Conservation (phyloP, 1,139 yeast species). For the Blastobotrys capitulatus region DNA sequence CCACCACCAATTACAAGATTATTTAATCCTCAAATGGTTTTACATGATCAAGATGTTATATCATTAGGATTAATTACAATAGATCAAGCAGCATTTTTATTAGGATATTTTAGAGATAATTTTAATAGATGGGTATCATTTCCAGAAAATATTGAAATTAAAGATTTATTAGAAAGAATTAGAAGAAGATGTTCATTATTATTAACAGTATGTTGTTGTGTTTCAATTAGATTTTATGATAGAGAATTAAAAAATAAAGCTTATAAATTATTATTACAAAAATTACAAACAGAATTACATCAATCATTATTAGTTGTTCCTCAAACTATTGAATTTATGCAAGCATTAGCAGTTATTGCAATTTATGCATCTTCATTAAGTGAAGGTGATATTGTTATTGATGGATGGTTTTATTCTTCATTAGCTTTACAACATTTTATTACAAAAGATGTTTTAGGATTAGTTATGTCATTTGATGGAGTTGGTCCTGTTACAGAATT, state of each 20-base stretch:
- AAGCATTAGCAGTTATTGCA: slow-evolving; percentile 56
- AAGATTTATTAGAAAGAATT: slow-evolving; percentile 47
- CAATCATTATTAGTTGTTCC: slow-evolving; percentile 40
- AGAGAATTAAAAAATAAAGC: slow-evolving; percentile 35
- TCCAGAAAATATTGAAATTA: slow-evolving; percentile 50
- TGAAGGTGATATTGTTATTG: slow-evolving; percentile 44
- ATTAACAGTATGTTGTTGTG: slow-evolving; percentile 59
- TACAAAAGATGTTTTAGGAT: slow-evolving; percentile 40
- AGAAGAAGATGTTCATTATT: slow-evolving; percentile 54
- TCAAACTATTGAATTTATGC: slow-evolving; percentile 53
- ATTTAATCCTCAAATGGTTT: slow-evolving; percentile 33
- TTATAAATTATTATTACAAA: slow-evolving; percentile 35
- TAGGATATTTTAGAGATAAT: slow-evolving; percentile 57
- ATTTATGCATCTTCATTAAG: slow-evolving; percentile 57
- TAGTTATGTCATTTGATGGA: slow-evolving; percentile 33
- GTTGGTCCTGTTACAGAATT: slow-evolving; percentile 40
- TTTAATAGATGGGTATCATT: slow-evolving; percentile 78
- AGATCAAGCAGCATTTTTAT: slow-evolving; percentile 45
- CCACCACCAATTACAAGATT: slow-evolving; percentile 45
- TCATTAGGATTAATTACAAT: slow-evolving; percentile 46
- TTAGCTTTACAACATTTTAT: slow-evolving; percentile 54
- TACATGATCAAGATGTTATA: slow-evolving; percentile 41
- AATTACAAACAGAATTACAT: slow-evolving; percentile 43
- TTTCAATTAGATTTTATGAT: slow-evolving; percentile 51
- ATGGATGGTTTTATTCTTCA: slow-evolving; percentile 59